A percentile compares a stretch with the other conserved stretches of the same genome.
Evolutionary conservation across 1,139 yeast genomes (phyloP).

Genomic region (Pneumocystis sp.): DNA sequence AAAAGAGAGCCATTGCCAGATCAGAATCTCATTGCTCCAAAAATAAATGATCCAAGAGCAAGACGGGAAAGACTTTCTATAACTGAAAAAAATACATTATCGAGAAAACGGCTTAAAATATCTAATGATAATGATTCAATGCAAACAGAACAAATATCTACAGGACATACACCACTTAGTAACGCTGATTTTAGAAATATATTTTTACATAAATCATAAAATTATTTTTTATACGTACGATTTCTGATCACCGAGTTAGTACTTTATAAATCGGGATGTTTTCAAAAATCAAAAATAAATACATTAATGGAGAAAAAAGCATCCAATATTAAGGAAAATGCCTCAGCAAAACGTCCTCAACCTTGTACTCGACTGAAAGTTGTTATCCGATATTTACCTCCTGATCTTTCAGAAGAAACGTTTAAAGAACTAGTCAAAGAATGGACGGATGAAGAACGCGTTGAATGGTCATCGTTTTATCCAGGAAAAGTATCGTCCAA

Average conservation of each 20-base stretch:
- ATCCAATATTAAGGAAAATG: background rate
- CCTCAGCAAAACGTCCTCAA: background rate
- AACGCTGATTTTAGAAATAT: background rate
- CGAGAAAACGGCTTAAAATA: background rate
- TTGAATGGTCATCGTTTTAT: slow-evolving; percentile 14
- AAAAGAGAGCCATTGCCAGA: background rate
- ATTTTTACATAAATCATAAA: background rate
- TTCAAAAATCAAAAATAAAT: background rate
- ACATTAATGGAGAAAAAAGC: background rate
- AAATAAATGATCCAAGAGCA: background rate
- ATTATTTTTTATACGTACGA: background rate
- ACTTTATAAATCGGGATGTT: background rate
- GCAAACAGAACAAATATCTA: background rate
- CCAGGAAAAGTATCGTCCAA: slow-evolving; percentile 13
- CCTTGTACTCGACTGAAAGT: slow-evolving; percentile 10
- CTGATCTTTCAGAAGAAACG: slow-evolving; percentile 11
- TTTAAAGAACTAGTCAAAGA: slow-evolving; percentile 10
- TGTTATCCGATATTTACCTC: slow-evolving; percentile 15
- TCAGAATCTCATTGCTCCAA: background rate
- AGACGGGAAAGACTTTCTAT: background rate
- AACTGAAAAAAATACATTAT: background rate
- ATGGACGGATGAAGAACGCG: slow-evolving; percentile 4
- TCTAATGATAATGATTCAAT: background rate
- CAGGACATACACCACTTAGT: background rate
- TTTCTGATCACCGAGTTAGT: background rate